Evolutionary conservation across 352 stramenopile genomes (phyloP).

Genomic region (Phytopythium cucurbitacearum): DNA sequence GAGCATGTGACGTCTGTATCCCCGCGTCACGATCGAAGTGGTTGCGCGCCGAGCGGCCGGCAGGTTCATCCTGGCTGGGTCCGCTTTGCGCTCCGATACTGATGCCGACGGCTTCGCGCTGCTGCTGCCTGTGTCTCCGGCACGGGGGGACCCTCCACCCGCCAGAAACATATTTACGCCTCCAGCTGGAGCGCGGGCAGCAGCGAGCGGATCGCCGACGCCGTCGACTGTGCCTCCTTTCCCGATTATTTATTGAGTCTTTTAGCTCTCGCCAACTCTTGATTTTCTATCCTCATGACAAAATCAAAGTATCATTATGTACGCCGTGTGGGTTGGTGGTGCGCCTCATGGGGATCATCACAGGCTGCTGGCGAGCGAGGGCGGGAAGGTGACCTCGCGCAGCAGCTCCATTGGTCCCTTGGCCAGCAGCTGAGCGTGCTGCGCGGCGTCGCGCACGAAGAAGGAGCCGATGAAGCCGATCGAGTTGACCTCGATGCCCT

Average conservation of each 20-base stretch:
- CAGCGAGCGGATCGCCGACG: too few relatives aligned
- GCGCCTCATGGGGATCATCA: not conserved
- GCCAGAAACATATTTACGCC: too few relatives aligned
- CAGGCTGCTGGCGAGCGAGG: slow-evolving; percentile 6
- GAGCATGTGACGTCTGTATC: slow-evolving; percentile 10
- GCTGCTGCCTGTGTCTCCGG: too few relatives aligned
- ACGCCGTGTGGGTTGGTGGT: not conserved
- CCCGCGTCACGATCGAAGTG: slow-evolving; percentile 29
- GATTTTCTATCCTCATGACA: slow-evolving; percentile 15
- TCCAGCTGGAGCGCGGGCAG: too few relatives aligned
- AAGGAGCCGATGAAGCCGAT: slow-evolving; percentile 84
- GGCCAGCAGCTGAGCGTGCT: slow-evolving; percentile 49
- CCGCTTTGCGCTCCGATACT: too few relatives aligned
- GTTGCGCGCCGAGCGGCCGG: slow-evolving; percentile 4
- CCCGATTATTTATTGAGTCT: too few relatives aligned
- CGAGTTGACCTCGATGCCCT: slow-evolving; percentile 80
- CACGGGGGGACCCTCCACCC: too few relatives aligned
- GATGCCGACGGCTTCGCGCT: too few relatives aligned
- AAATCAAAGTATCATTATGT: slow-evolving; percentile 2
- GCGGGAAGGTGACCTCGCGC: slow-evolving; percentile 56
- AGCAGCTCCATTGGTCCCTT: slow-evolving; percentile 57
- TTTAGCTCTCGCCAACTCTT: too few relatives aligned
- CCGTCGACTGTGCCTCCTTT: too few relatives aligned
- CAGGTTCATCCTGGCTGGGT: too few relatives aligned
- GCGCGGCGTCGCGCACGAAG: slow-evolving; percentile 59